Conservation (phyloP, 345 rosid species). For the Heritiera fomes region DNA sequence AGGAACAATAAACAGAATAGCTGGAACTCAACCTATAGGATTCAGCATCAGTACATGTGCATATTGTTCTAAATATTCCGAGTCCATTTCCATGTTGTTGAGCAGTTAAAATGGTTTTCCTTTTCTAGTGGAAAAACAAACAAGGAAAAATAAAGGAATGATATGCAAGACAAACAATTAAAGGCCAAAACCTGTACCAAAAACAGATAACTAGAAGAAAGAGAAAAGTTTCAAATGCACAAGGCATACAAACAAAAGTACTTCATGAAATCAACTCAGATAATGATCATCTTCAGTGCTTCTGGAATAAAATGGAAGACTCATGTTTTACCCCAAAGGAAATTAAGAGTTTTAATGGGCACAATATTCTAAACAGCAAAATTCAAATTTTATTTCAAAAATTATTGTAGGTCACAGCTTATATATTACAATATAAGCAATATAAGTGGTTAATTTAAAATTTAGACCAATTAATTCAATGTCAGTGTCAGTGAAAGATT, state of each 20-base stretch:
- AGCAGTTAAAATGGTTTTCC: background rate
- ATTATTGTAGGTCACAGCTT: background rate
- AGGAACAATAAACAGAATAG: background rate
- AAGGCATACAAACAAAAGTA: background rate
- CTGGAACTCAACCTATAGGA: background rate
- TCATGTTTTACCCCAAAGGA: background rate
- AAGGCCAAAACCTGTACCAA: no score
- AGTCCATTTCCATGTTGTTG: background rate
- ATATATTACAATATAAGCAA: background rate
- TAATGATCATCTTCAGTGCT: background rate
- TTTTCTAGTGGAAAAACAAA: background rate
- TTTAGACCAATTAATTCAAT: conserved; percentile 1
- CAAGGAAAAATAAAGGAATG: background rate
- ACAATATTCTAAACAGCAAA: background rate
- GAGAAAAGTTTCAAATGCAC: background rate
- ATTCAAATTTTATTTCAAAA: background rate
- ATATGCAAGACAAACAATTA: background rate
- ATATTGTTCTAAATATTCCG: background rate
- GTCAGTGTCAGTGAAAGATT: background rate
- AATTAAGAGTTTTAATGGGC: background rate
- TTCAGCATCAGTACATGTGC: background rate
- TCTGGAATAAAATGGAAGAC: background rate
- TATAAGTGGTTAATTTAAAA: background rate
- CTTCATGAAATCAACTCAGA: background rate
- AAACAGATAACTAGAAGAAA: background rate